These are phyloP conservation scores for Smithsoniella earleae DNA, from an alignment of 163 green algal genomes.

Conservation along the genomic window DNA sequence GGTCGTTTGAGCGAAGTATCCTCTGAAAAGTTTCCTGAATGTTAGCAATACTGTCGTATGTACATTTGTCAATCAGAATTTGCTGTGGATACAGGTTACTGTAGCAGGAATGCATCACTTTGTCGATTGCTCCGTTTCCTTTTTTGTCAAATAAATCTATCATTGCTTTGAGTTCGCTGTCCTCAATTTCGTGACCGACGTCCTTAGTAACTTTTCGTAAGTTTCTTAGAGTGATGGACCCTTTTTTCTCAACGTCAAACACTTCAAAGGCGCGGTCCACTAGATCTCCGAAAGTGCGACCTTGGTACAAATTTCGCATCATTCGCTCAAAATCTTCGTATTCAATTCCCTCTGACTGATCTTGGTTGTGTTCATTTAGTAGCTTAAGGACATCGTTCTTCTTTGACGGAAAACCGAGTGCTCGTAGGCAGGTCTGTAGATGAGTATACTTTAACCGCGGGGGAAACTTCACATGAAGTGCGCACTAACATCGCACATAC, in stretches of 20 bases:
- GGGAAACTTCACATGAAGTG: too few species aligned
- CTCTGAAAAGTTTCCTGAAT: slow-evolving; percentile 3
- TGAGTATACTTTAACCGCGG: too few species aligned
- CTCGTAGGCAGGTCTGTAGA: neutral
- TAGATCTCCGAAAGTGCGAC: slow-evolving; percentile 21
- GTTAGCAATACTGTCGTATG: too few species aligned
- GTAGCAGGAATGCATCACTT: too few species aligned
- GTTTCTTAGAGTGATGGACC: neutral
- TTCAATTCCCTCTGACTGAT: slow-evolving; percentile 8
- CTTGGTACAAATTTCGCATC: neutral
- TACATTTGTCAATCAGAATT: too few species aligned
- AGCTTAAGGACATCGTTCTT: slow-evolving; percentile 9
- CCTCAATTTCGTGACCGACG: neutral
- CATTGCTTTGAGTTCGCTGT: slow-evolving; percentile 17
- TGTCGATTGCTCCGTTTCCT: neutral
- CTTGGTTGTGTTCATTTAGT: neutral
- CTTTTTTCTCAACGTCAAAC: neutral
- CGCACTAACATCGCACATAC: neutral
- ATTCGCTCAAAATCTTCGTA: slow-evolving; percentile 19
- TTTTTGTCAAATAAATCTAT: slow-evolving; percentile 28
- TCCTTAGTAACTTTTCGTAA: neutral
- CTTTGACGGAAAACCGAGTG: slow-evolving; percentile 12
- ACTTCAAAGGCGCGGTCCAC: slow-evolving; percentile 19
- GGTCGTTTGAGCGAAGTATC: neutral
- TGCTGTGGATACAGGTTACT: too few species aligned